Percentiles rank a stretch among this genome's conserved stretches.
Conservation (phyloP, 768 basidiomycete genomes). For the Crassisporium funariophilum region DNA sequence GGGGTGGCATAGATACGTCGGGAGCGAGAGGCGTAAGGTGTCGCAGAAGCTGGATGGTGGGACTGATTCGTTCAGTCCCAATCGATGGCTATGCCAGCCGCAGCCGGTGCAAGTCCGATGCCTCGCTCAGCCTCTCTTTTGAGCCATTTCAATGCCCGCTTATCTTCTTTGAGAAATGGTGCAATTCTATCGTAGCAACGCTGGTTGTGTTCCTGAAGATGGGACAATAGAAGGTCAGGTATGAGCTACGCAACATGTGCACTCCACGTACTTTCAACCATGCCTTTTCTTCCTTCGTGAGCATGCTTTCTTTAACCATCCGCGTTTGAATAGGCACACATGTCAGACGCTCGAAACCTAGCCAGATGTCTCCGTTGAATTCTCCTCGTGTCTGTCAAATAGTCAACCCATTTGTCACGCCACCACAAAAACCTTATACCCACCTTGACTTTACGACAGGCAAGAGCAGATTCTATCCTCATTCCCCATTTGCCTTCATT, state of each 20-base stretch:
- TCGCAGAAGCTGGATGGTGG: constrained; percentile 2
- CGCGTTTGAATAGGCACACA: constrained; percentile 92
- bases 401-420: constrained; percentile 4
- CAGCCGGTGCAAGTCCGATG: constrained; percentile 70
- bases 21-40: not conserved
- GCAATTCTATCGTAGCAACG: constrained; percentile 65
- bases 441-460: constrained; percentile 67
- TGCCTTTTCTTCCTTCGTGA: constrained; percentile 80
- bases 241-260: constrained; percentile 6
- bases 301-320: constrained; percentile 84
- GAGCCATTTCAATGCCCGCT: constrained; percentile 80
- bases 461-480: constrained; percentile 86
- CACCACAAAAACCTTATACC: constrained; percentile 20
- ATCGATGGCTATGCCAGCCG: constrained; percentile 75
- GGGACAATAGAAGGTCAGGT: not conserved
- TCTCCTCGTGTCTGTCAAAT: constrained; percentile 61
- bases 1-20: not conserved
- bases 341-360: constrained; percentile 90
- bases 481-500: constrained; percentile 84
- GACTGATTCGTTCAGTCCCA: constrained; percentile 56
- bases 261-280: constrained; percentile 75
- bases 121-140: constrained; percentile 74
- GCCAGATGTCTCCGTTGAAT: constrained; percentile 78
- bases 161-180: constrained; percentile 73
- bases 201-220: constrained; percentile 76